These are phyloP conservation scores for Trametes hirsuta DNA, from an alignment of 1,284 basidiomycete genomes.

Conservation along the genomic window DNA sequence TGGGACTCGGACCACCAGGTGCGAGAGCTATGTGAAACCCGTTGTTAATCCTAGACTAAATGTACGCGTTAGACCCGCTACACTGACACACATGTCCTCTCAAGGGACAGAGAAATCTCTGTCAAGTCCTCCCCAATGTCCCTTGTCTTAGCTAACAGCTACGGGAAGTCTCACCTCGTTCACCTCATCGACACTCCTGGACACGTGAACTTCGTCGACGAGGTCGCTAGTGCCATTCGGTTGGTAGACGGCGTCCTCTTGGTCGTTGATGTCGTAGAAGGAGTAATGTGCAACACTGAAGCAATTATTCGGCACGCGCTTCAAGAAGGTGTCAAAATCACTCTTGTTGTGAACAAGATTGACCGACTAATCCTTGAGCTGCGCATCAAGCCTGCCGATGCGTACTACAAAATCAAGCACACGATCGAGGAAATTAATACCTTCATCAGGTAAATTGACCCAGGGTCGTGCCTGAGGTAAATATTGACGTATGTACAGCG, in stretches of 20 bases:
- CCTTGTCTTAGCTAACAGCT: constrained; percentile 84
- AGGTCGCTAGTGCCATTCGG: constrained; percentile 88
- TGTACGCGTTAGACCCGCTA: constrained; percentile 71
- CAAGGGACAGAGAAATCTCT: constrained; percentile 89
- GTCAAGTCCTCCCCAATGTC: constrained; percentile 98
- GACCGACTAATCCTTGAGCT: constrained; percentile 97
- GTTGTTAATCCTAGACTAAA: background rate
- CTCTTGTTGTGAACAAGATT: constrained; percentile 96
- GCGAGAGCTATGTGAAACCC: constrained; percentile 27
- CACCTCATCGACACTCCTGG: constrained; percentile 98
- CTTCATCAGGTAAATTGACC: constrained; percentile 74
- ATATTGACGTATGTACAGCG: constrained; percentile 46
- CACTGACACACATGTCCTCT: constrained; percentile 93
- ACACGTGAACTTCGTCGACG: constrained; percentile 97
- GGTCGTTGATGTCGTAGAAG: constrained; percentile 96
- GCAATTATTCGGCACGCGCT: constrained; percentile 85
- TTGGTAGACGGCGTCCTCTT: constrained; percentile 93
- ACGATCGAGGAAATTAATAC: constrained; percentile 99
- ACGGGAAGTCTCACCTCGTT: constrained; percentile 91
- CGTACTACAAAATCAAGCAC: constrained; percentile 99
- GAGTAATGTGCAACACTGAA: constrained; percentile 93
- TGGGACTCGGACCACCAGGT: constrained; percentile 92
- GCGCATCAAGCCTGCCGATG: constrained; percentile 93
- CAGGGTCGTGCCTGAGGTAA: background rate
- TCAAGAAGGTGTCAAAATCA: constrained; percentile 89